These are phyloP conservation scores for Amaranthus hypochondriacus DNA, from an alignment of 148 eudicot genomes.

Conservation along the genomic window DNA sequence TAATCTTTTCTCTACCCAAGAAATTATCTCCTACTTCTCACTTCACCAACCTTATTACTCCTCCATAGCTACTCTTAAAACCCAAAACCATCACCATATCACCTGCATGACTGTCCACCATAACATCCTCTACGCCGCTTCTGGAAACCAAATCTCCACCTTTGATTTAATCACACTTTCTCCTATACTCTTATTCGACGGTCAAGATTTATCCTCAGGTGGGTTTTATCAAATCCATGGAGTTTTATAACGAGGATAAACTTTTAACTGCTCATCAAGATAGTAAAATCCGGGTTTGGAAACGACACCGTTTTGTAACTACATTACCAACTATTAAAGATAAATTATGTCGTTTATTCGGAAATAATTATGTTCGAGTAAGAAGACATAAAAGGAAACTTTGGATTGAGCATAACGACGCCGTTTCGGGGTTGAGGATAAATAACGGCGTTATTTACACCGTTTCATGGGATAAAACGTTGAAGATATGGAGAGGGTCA, in stretches of 20 bases:
- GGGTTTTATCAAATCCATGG: constrained; percentile 37
- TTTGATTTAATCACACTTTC: constrained; percentile 24
- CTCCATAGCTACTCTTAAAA: constrained; percentile 26
- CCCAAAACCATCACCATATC: constrained; percentile 25
- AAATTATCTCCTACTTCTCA: constrained; percentile 11
- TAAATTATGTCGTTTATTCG: constrained; percentile 17
- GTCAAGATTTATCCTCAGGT: constrained; percentile 17
- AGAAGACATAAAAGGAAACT: constrained; percentile 29
- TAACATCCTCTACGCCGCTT: constrained; percentile 33
- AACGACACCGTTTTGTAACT: constrained; percentile 31
- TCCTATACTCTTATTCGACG: constrained; percentile 12
- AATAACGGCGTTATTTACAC: constrained; percentile 31
- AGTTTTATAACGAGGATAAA: constrained; percentile 4
- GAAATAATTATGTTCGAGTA: constrained; percentile 32
- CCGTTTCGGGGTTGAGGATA: constrained; percentile 32
- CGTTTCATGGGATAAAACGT: constrained; percentile 40
- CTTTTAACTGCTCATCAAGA: constrained; percentile 45
- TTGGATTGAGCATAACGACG: constrained; percentile 42
- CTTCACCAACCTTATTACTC: constrained; percentile 13
- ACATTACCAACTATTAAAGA: constrained; percentile 34
- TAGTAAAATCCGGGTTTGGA: constrained; percentile 35
- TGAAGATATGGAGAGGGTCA: constrained; percentile 33
- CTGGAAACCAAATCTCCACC: constrained; percentile 30
- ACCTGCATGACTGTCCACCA: constrained; percentile 32
- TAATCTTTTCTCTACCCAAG: neutral